A percentile compares a stretch with the other conserved stretches of the same genome.
Conservation (phyloP, 2,329 filamentous ascomycete species). For the Rhinocladiella similis region DNA sequence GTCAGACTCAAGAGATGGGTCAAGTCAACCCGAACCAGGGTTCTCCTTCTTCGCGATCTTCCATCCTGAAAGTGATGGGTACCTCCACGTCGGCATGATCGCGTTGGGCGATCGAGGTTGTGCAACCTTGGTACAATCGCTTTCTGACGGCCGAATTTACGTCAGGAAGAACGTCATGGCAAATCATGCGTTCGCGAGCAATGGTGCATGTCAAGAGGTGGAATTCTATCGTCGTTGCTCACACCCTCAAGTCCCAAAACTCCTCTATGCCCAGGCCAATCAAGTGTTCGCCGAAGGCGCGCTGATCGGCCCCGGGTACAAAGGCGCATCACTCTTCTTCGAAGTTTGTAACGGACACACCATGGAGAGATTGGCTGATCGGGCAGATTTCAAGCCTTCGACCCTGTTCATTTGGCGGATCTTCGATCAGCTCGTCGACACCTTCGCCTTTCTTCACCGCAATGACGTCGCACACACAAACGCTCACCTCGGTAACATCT, state of each 20-base stretch:
- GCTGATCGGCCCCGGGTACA: not conserved
- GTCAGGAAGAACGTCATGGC: conserved; percentile 19
- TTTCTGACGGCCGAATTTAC: conserved; percentile 15
- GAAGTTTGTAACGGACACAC: conserved; percentile 16
- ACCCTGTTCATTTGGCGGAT: conserved; percentile 6
- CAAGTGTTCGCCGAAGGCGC: not conserved
- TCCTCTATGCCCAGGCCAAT: conserved; percentile 3
- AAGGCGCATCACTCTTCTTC: conserved; percentile 8
- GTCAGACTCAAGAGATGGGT: too few species aligned
- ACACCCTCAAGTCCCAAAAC: conserved; percentile 5
- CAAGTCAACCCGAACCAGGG: too few species aligned
- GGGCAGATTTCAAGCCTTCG: not conserved
- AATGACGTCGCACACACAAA: conserved; percentile 5
- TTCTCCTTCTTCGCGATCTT: too few species aligned
- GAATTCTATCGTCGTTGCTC: not conserved
- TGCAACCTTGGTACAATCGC: conserved; percentile 8
- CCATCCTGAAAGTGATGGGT: too few species aligned
- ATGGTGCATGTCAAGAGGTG: conserved; percentile 8
- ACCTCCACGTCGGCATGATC: too few species aligned
- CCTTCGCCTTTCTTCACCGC: conserved; percentile 6
- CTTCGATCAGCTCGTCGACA: conserved; percentile 10
- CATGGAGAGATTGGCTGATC: conserved; percentile 5
- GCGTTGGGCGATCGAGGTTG: too few species aligned
- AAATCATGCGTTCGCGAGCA: not conserved
- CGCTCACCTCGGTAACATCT: conserved; percentile 13